Conservation (phyloP, 225 moss, liverwort and hornwort species). For the Pseudisothecium myosuroides region DNA sequence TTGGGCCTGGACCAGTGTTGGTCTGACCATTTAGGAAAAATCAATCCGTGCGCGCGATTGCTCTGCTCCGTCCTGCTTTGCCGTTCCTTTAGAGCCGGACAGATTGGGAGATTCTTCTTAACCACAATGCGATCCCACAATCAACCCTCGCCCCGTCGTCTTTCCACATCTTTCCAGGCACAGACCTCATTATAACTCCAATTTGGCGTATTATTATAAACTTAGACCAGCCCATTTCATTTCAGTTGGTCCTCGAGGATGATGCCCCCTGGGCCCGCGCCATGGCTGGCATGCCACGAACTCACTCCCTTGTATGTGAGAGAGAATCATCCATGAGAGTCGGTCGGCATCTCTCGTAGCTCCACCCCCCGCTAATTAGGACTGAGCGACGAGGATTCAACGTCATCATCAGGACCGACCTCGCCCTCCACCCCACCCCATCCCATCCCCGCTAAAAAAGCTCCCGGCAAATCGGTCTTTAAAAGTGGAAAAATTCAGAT, state of each 20-base stretch:
- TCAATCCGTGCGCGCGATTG: neutral
- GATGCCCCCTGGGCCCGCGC: neutral
- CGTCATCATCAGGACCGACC: neutral
- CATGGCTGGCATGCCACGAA: neutral
- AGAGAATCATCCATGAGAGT: conserved; percentile 12
- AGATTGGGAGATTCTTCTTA: conserved; percentile 22
- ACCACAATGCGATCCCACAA: conserved; percentile 5
- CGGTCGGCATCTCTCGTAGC: conserved; percentile 22
- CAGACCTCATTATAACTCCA: neutral
- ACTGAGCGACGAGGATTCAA: neutral
- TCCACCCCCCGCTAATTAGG: neutral
- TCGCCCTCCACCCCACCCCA: neutral
- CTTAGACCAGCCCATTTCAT: neutral
- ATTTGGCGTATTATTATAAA: conserved; percentile 36
- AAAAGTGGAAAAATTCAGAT: neutral
- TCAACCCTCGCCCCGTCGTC: neutral
- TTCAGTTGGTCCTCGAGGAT: conserved; percentile 5
- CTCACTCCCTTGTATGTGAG: neutral
- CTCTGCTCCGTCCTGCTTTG: neutral
- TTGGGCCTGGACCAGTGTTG: neutral
- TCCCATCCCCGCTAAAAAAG: neutral
- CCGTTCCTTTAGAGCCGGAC: conserved; percentile 19
- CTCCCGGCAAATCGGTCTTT: neutral
- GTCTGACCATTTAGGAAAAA: conserved; percentile 26
- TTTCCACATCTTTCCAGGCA: conserved; percentile 22